phyloP scores from a whole-genome alignment of 148 eudicot species.

The Camellia lanceoleosa region DNA sequence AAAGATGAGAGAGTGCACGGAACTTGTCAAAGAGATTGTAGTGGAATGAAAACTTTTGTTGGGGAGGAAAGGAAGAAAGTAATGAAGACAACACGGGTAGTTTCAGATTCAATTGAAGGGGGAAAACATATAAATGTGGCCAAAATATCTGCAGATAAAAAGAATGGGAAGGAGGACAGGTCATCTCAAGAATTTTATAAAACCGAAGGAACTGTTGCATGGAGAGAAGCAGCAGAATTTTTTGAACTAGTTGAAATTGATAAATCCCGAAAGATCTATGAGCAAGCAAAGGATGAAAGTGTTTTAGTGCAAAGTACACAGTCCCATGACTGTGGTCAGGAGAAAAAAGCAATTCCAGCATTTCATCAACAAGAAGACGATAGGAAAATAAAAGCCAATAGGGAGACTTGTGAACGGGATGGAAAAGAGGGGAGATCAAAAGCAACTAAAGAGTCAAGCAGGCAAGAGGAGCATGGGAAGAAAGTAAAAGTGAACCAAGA shows the following conservation, averaged over 20 bases:
- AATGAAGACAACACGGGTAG: conserved; percentile 19
- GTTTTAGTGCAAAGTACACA: conserved; percentile 15
- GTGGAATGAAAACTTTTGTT: conserved; percentile 22
- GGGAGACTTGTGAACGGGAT: conserved; percentile 20
- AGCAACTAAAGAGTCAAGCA: conserved; percentile 8
- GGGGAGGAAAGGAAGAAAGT: conserved; percentile 31
- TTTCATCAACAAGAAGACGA: conserved; percentile 26
- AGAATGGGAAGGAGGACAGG: conserved; percentile 22
- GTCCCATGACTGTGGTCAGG: conserved; percentile 13
- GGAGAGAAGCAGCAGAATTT: conserved; percentile 61
- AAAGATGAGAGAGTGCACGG: conserved; percentile 33
- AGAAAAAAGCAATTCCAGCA: conserved; percentile 13
- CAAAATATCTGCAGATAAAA: conserved; percentile 26
- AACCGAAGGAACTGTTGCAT: conserved; percentile 47
- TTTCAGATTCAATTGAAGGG: conserved; percentile 26
- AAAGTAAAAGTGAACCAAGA: neutral
- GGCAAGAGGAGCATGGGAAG: conserved; percentile 16
- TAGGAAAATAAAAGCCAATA: conserved; percentile 19
- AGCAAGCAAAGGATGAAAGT: conserved; percentile 15
- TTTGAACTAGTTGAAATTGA: conserved; percentile 58
- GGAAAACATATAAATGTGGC: conserved; percentile 20
- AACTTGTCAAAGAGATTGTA: conserved; percentile 26
- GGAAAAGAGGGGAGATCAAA: conserved; percentile 9
- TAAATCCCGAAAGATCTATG: conserved; percentile 15
- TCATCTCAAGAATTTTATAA: conserved; percentile 32